Evolutionary conservation across 176 grass and related monocot species (phyloP).

Genomic region (Ensete ventricosum): DNA sequence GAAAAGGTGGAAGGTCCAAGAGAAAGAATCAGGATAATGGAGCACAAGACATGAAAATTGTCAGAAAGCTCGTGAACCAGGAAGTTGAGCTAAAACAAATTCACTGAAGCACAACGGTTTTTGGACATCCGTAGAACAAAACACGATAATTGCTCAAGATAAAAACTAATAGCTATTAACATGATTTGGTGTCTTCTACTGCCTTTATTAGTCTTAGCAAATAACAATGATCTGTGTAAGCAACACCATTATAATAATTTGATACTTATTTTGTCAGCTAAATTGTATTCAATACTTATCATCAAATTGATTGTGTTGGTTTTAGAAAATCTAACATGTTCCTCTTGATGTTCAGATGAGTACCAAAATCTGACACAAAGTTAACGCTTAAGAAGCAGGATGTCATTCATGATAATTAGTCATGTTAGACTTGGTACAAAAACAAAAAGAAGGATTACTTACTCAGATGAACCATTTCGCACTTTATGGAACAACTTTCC

Average conservation of each 20-base stretch:
- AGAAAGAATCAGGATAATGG: too few relatives aligned
- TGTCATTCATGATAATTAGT: background rate
- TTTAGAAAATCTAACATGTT: too few relatives aligned
- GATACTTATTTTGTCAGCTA: too few relatives aligned
- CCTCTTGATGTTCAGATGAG: background rate
- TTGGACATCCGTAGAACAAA: background rate
- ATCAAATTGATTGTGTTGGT: too few relatives aligned
- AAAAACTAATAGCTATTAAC: background rate
- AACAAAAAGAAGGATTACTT: conserved; percentile 30
- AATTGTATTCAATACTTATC: too few relatives aligned
- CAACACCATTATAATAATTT: background rate
- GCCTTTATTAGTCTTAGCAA: background rate
- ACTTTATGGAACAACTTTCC: conserved; percentile 48
- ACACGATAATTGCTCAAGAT: background rate
- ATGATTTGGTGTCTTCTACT: background rate
- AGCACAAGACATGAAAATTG: too few relatives aligned
- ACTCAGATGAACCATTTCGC: conserved; percentile 45
- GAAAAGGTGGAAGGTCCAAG: too few relatives aligned
- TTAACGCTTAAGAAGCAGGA: background rate
- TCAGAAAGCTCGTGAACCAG: too few relatives aligned
- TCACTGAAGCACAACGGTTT: background rate
- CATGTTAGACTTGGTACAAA: background rate
- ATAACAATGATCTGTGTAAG: background rate
- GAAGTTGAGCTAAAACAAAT: background rate
- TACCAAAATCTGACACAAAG: too few relatives aligned